Conservation (phyloP, 2,329 filamentous ascomycete species). For the Dothistroma pini region DNA sequence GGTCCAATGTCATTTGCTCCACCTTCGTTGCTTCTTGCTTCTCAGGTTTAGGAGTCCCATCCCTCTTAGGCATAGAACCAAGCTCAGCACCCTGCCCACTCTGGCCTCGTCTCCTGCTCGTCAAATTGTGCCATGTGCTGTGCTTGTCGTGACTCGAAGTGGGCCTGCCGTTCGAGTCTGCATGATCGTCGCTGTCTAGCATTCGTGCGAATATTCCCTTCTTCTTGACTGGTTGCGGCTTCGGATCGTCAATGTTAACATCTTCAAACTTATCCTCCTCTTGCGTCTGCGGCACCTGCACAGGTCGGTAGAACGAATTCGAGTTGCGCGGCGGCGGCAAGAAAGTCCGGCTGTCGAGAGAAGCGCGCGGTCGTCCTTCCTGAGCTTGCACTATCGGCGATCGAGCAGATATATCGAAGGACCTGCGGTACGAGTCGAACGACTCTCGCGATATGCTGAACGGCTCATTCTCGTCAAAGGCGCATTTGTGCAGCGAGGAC, state of each 20-base stretch:
- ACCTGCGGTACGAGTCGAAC: constrained; percentile 93
- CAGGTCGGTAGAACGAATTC: constrained; percentile 32
- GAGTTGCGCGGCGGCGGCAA: constrained; percentile 46
- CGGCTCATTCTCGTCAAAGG: constrained; percentile 78
- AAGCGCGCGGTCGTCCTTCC: constrained; percentile 63
- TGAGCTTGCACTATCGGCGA: constrained; percentile 67
- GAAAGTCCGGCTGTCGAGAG: constrained; percentile 65
- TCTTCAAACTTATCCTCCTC: constrained; percentile 71
- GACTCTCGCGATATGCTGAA: constrained; percentile 96
- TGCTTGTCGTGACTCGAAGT: constrained; percentile 20
- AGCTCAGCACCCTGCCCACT: constrained; percentile 70
- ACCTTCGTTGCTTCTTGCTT: constrained; percentile 8
- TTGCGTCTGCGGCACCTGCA: constrained; percentile 31
- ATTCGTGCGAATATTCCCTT: constrained; percentile 78
- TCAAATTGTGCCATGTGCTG: constrained; percentile 53
- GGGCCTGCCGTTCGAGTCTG: constrained; percentile 29
- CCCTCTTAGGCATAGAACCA: constrained; percentile 52
- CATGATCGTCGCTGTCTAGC: constrained; percentile 52
- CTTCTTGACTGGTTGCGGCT: constrained; percentile 61
- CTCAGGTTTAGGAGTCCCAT: constrained; percentile 29
- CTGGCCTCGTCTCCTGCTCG: constrained; percentile 67
- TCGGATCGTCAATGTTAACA: constrained; percentile 77
- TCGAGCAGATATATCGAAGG: constrained; percentile 89
- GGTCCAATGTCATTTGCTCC: constrained; percentile 5
- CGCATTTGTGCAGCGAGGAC: constrained; percentile 57